Conservation (phyloP, 192 early-diverging fungal genomes). For the Coemansia sp. region DNA sequence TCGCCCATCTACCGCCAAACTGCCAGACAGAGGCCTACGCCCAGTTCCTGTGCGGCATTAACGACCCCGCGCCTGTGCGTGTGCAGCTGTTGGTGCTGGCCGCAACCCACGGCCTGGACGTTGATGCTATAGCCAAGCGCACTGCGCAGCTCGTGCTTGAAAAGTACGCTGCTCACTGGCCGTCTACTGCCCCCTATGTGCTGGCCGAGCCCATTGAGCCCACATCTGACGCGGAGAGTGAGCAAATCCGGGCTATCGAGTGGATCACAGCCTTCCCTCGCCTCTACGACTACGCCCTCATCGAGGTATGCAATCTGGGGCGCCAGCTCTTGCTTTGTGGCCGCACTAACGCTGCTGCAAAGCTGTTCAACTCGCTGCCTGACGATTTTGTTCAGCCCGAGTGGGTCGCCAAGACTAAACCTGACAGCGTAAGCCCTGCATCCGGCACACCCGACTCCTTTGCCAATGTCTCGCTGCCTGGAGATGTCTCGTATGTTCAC, state of each 20-base stretch:
- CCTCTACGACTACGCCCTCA: slow-evolving; percentile 52
- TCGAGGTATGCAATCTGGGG: slow-evolving; percentile 53
- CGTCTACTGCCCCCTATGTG: background rate
- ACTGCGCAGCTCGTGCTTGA: slow-evolving; percentile 41
- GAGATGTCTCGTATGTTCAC: slow-evolving; percentile 21
- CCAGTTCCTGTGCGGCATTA: slow-evolving; percentile 52
- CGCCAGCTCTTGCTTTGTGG: slow-evolving; percentile 58
- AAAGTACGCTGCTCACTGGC: background rate
- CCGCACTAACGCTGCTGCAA: slow-evolving; percentile 51
- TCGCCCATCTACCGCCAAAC: slow-evolving; percentile 47
- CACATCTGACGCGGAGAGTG: slow-evolving; percentile 24
- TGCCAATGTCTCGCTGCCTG: background rate
- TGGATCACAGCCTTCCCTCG: slow-evolving; percentile 57
- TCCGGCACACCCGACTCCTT: background rate
- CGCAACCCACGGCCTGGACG: slow-evolving; percentile 48
- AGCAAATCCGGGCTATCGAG: slow-evolving; percentile 61
- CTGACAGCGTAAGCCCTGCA: background rate
- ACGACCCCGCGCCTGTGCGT: slow-evolving; percentile 31
- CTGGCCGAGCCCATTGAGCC: slow-evolving; percentile 38
- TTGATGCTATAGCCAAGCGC: slow-evolving; percentile 38
- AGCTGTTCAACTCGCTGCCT: slow-evolving; percentile 54
- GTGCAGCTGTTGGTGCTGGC: slow-evolving; percentile 52
- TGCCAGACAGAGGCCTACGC: slow-evolving; percentile 57
- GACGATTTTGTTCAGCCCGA: slow-evolving; percentile 49
- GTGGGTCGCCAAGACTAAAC: slow-evolving; percentile 30